Conservation (phyloP, 176 grass and related monocot species). For the Miscanthus lutarioriparius region DNA sequence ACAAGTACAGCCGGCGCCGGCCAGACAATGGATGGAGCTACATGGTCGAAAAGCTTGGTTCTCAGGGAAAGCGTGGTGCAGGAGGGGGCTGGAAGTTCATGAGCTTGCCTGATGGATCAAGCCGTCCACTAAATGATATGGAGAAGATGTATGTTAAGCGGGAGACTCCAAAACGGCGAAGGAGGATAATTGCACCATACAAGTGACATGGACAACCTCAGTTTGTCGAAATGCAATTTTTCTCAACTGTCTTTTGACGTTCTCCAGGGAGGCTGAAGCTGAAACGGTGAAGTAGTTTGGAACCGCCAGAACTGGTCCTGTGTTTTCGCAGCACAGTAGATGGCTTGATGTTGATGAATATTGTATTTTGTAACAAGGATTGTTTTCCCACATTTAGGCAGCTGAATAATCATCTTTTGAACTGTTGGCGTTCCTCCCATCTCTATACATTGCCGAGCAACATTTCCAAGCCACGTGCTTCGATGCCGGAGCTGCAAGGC, state of each 20-base stretch:
- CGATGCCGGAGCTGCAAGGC: not conserved
- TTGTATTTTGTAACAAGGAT: constrained; percentile 22
- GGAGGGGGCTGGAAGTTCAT: constrained; percentile 88
- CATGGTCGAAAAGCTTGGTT: constrained; percentile 86
- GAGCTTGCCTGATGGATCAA: constrained; percentile 87
- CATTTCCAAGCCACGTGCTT: not conserved
- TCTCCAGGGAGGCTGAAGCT: constrained; percentile 33
- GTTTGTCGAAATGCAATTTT: constrained; percentile 12
- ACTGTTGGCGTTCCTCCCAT: constrained; percentile 10
- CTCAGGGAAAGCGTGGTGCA: constrained; percentile 56
- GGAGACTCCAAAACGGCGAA: constrained; percentile 74
- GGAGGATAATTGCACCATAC: constrained; percentile 87
- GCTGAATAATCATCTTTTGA: constrained; percentile 37
- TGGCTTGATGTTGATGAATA: constrained; percentile 28
- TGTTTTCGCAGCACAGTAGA: constrained; percentile 27
- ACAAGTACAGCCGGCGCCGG: constrained; percentile 88
- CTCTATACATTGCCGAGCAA: constrained; percentile 3
- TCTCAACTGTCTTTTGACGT: constrained; percentile 25
- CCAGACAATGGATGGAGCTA: constrained; percentile 80
- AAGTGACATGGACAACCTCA: constrained; percentile 35
- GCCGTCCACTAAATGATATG: constrained; percentile 68
- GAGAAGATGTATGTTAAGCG: constrained; percentile 98
- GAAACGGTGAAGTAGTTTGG: constrained; percentile 14
- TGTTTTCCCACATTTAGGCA: constrained; percentile 24
- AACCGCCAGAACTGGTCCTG: constrained; percentile 18